Evolutionary conservation across 1,284 basidiomycete species (phyloP), one percentile per base, ranked within the genome.

Genomic region (Xerocomus nothofagi): DNA sequence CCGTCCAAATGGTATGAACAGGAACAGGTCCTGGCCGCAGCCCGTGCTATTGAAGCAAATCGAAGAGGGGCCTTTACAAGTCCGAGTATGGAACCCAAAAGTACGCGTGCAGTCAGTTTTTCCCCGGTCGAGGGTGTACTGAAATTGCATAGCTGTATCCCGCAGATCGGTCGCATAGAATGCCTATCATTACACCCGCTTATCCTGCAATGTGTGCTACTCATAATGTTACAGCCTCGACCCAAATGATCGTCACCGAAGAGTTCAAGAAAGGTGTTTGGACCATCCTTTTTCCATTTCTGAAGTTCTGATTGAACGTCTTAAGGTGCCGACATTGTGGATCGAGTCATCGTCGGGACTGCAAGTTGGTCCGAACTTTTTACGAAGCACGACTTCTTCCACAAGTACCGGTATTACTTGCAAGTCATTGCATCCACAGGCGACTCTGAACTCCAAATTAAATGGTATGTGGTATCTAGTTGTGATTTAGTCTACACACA

Each of bases 141-240:
- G 2, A 55, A 17, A 15, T 26, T 55, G 7, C 18, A 15, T 58
- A 95, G 90, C 73, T 98, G 45, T 98, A 98, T 71, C 92, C 94
- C 2, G 82, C 86, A 54, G 97, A 99, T 71, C 82, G 92, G 54
- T 81, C 89, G 30, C 97, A 99, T 73, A 83, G 93, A 53, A 99
- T 99, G 97, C 97, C 97, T n/a, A 98, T 99, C 67, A 99, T 99
- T 63, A 99, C 97, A 1, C 97, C 97, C 5, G 95, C 97, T 20
- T 99, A 98, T 72, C 97, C 97, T 33, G 91, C 95, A n/a, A 99
- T 99, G 96, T 99, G 96, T 69, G 86, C 96, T 29, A 99, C 97
- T 14, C 97, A 99, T 73, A 99, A 99, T 64, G 94, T 99, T 51
- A 94, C 93, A 36, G 82, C 85, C 34, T 98, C 94, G 12, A 99